These are phyloP conservation scores for Spinellus fusiger DNA, from an alignment of 192 early-diverging fungal species.

Conservation along the genomic window DNA sequence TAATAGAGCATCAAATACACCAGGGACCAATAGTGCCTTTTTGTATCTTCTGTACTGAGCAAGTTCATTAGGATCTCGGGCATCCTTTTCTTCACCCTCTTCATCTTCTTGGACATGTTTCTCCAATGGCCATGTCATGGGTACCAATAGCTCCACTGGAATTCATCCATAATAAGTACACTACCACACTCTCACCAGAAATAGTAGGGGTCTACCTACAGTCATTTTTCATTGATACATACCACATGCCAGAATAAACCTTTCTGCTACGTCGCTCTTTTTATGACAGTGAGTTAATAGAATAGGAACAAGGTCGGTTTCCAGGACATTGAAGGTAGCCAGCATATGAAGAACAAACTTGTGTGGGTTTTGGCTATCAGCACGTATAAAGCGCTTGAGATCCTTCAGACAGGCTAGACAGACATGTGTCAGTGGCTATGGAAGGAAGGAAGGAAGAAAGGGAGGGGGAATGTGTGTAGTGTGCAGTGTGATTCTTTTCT, in stretches of 20 bases:
- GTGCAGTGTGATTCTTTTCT: too few relatives aligned
- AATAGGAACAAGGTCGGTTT: constrained; percentile 76
- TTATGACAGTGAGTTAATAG: constrained; percentile 38
- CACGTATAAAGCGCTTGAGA: constrained; percentile 77
- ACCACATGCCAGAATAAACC: constrained; percentile 47
- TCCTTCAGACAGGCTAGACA: constrained; percentile 75
- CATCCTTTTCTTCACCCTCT: constrained; percentile 27
- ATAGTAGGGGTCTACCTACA: neutral
- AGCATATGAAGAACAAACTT: constrained; percentile 60
- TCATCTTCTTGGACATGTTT: constrained; percentile 52
- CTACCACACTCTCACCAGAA: neutral
- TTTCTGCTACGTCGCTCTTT: constrained; percentile 24
- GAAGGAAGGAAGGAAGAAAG: neutral
- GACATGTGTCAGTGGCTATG: neutral
- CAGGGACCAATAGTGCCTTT: constrained; percentile 51
- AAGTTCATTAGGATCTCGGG: constrained; percentile 35
- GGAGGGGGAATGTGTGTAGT: too few relatives aligned
- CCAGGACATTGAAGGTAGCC: constrained; percentile 69
- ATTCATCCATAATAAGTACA: constrained; percentile 1
- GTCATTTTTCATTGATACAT: neutral
- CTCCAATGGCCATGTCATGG: constrained; percentile 82
- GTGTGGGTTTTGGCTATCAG: constrained; percentile 59
- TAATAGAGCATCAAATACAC: constrained; percentile 48
- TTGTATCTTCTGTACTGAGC: constrained; percentile 68
- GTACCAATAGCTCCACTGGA: constrained; percentile 84